A percentile compares a stretch with the other conserved stretches of the same genome.
These are phyloP conservation scores for Rubia balearica DNA, from an alignment of 305 asterid species.

Conservation along the genomic window DNA sequence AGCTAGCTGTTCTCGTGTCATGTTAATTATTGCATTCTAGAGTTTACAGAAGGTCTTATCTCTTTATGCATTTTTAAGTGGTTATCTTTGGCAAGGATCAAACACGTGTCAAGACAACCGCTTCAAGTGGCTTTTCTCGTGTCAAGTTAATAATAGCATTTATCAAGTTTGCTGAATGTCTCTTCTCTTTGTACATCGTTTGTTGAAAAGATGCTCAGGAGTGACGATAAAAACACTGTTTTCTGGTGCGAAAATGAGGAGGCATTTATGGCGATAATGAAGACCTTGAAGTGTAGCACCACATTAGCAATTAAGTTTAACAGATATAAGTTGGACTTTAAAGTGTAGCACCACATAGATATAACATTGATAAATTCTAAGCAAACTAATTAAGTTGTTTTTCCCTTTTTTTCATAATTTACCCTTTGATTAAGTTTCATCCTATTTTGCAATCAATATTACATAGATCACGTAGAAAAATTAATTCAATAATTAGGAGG, in stretches of 20 bases:
- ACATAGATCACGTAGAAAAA: no score
- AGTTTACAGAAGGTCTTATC: background rate
- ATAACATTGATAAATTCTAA: no score
- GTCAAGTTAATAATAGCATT: background rate
- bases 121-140: background rate
- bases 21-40: background rate
- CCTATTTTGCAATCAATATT: no score
- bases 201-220: background rate
- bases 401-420: no score
- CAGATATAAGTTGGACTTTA: no score
- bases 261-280: background rate
- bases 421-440: no score
- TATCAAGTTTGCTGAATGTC: background rate
- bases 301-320: background rate
- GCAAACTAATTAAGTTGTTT: no score
- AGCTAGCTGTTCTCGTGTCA: slow-evolving; percentile 6
- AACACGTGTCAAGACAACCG: background rate
- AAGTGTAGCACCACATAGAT: no score
- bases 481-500: background rate
- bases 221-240: background rate
- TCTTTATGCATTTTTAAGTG: background rate
- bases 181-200: background rate
- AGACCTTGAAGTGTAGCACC: background rate
- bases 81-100: background rate
- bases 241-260: background rate